Evolutionary conservation across 2,329 filamentous ascomycete genomes (phyloP).

Genomic region (Xylariales sp.): DNA sequence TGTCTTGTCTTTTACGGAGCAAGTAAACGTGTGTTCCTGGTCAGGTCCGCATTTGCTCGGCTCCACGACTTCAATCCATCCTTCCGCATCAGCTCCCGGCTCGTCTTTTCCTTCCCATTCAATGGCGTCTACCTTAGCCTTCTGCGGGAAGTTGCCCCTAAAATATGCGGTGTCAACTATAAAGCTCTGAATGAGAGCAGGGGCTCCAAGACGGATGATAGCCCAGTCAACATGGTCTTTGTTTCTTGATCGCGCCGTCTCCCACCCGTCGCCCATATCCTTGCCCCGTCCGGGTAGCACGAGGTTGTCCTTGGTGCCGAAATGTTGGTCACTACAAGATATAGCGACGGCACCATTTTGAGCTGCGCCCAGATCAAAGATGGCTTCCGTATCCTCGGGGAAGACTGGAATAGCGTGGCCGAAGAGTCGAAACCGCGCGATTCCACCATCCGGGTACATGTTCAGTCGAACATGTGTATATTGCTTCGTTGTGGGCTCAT

Average conservation of each 20-base stretch:
- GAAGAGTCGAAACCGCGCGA: constrained; percentile 74
- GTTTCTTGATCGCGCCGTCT: constrained; percentile 69
- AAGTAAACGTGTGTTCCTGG: constrained; percentile 63
- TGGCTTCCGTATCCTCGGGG: constrained; percentile 56
- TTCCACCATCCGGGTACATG: constrained; percentile 84
- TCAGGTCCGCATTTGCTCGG: constrained; percentile 69
- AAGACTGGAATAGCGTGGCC: constrained; percentile 74
- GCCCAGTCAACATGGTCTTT: constrained; percentile 75
- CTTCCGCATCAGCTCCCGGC: constrained; percentile 50
- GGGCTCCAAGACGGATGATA: constrained; percentile 68
- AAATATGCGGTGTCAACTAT: constrained; percentile 80
- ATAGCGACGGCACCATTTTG: constrained; percentile 75
- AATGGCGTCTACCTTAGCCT: constrained; percentile 63
- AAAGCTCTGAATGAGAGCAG: constrained; percentile 60
- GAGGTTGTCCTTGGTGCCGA: constrained; percentile 75
- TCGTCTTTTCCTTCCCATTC: constrained; percentile 49
- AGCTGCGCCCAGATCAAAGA: constrained; percentile 73
- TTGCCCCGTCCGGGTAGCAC: constrained; percentile 73
- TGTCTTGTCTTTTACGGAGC: constrained; percentile 48
- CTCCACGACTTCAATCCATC: constrained; percentile 62
- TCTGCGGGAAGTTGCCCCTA: constrained; percentile 77
- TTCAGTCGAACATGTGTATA: constrained; percentile 77
- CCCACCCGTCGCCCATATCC: constrained; percentile 88
- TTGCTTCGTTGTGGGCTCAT: constrained; percentile 53
- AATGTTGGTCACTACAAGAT: constrained; percentile 78